These are phyloP conservation scores for Phytophthora quininea DNA, from an alignment of 352 stramenopile species.

Conservation along the genomic window DNA sequence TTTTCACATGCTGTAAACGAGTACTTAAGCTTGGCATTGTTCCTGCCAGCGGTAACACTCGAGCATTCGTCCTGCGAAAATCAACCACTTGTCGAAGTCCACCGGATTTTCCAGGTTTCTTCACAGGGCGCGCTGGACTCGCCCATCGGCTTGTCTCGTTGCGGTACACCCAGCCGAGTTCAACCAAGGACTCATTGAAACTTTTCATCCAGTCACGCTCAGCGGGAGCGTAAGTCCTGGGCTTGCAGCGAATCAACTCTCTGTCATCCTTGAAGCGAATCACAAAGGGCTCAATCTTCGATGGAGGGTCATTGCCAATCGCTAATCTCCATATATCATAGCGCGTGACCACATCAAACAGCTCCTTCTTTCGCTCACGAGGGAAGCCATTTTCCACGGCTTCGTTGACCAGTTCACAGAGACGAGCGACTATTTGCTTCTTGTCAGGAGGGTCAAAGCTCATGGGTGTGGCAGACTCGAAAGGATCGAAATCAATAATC, in stretches of 20 bases:
- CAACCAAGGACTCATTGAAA: background rate
- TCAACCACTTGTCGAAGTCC: constrained; percentile 6
- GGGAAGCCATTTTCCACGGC: constrained; percentile 6
- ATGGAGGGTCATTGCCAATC: constrained; percentile 3
- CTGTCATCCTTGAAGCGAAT: constrained; percentile 6
- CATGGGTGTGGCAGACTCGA: constrained; percentile 2
- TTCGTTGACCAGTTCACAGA: constrained; percentile 3
- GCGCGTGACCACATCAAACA: background rate
- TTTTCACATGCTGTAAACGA: constrained; percentile 6
- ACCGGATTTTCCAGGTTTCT: background rate
- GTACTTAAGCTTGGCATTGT: constrained; percentile 17
- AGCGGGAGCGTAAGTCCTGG: constrained; percentile 4
- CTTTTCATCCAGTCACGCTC: background rate
- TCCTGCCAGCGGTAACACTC: background rate
- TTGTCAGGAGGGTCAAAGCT: background rate
- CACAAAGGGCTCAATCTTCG: background rate
- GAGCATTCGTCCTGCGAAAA: constrained; percentile 2
- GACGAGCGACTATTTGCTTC: background rate
- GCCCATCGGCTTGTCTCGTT: constrained; percentile 2
- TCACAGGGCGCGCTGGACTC: constrained; percentile 1
- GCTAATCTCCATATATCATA: constrained; percentile 1
- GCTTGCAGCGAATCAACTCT: constrained; percentile 6
- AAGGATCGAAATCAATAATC: background rate
- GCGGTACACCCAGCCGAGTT: constrained; percentile 7
- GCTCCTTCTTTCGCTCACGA: background rate